A percentile compares a stretch with the other conserved stretches of the same genome.
phyloP scores from a whole-genome alignment of 2,329 filamentous ascomycete genomes.

The Dryadomyces sulphureus region DNA sequence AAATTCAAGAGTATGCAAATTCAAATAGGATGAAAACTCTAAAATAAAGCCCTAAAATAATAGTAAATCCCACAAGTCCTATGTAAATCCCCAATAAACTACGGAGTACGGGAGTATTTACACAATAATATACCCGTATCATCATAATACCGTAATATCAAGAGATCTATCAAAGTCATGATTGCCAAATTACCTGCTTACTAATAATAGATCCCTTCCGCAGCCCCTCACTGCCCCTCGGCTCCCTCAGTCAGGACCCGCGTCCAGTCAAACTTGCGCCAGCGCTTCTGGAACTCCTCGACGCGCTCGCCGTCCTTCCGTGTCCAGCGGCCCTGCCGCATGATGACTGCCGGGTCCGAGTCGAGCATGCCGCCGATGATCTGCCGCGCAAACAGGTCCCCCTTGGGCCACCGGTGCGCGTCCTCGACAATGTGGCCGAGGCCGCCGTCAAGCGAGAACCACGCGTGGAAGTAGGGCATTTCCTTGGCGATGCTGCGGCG shows the following conservation, averaged over 20 bases:
- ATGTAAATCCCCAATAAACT: too few species aligned
- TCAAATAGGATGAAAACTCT: too few species aligned
- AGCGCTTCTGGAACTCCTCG: constrained; percentile 68
- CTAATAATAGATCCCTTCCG: too few species aligned
- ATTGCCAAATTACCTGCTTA: too few species aligned
- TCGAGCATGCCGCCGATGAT: constrained; percentile 88
- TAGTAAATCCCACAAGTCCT: too few species aligned
- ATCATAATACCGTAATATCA: too few species aligned
- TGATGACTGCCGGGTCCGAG: constrained; percentile 65
- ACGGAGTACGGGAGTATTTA: not conserved
- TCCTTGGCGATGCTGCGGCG: constrained; percentile 74
- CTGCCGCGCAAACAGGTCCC: constrained; percentile 86
- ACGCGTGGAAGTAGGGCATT: constrained; percentile 97
- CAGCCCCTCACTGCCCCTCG: too few species aligned
- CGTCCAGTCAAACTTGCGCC: constrained; percentile 88
- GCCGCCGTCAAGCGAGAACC: constrained; percentile 87
- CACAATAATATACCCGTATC: too few species aligned
- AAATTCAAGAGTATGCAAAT: too few species aligned
- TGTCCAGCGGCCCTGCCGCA: constrained; percentile 78
- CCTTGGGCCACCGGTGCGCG: constrained; percentile 66
- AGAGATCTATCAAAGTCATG: too few species aligned
- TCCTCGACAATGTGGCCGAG: constrained; percentile 90
- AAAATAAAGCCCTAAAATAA: too few species aligned
- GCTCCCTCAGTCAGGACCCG: constrained; percentile 35
- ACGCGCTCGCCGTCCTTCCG: constrained; percentile 53